These are phyloP conservation scores for Calamus simplicifolius DNA, from an alignment of 176 grass and related monocot species.

Conservation along the genomic window DNA sequence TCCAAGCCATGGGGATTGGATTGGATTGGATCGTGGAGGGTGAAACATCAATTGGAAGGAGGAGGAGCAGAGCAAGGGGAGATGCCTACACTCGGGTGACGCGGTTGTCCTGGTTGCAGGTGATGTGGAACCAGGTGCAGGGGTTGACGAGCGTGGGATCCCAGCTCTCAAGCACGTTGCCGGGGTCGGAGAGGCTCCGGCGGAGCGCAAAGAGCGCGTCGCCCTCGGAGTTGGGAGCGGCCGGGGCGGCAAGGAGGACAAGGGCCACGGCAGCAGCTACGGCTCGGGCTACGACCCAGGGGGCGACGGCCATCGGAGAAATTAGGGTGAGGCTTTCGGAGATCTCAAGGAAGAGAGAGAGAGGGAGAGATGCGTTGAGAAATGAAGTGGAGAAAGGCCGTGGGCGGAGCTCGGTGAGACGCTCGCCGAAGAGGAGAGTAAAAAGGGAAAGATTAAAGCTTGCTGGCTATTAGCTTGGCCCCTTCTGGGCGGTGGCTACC, in stretches of 20 bases:
- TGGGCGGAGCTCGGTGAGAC: too few relatives aligned
- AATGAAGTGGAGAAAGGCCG: too few relatives aligned
- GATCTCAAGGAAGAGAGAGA: not conserved
- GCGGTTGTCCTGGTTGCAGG: constrained; percentile 35
- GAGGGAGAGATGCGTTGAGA: too few relatives aligned
- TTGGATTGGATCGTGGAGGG: too few relatives aligned
- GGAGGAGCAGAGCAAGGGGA: not conserved
- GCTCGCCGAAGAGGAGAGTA: too few relatives aligned
- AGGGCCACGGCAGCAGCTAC: constrained; percentile 7
- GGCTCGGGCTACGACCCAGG: not conserved
- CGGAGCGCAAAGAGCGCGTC: constrained; percentile 57
- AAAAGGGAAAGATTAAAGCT: too few relatives aligned
- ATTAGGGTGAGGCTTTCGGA: constrained; percentile 10
- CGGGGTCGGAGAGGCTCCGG: constrained; percentile 9
- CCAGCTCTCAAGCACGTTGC: constrained; percentile 14
- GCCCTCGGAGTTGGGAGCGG: constrained; percentile 60
- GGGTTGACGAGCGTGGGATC: constrained; percentile 20
- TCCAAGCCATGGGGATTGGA: too few relatives aligned
- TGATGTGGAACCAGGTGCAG: constrained; percentile 26
- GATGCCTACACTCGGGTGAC: constrained; percentile 45
- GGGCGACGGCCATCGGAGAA: constrained; percentile 23
- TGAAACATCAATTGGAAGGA: too few relatives aligned
- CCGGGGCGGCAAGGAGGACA: constrained; percentile 12
- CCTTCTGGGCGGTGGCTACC: too few relatives aligned
- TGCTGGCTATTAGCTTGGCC: too few relatives aligned